Evolutionary conservation across 2,329 filamentous ascomycete genomes (phyloP).

Genomic region (Sporothrix dimorphospora): DNA sequence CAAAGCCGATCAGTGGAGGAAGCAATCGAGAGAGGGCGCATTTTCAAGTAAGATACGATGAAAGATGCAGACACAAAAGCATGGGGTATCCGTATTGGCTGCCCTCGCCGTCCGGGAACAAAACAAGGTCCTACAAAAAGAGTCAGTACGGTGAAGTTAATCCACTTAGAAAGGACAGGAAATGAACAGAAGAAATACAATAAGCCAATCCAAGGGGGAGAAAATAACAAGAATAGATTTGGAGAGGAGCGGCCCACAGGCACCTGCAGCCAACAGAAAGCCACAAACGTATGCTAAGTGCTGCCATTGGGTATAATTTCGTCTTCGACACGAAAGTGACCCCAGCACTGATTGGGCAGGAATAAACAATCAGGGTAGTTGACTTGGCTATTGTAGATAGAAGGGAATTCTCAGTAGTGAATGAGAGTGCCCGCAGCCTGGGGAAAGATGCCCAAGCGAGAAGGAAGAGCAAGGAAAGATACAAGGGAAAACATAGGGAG

Average conservation of each 20-base stretch:
- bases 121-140: neutral
- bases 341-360: conserved; percentile 44
- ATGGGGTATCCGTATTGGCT: neutral
- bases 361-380: neutral
- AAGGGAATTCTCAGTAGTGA: neutral
- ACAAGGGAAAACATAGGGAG: neutral
- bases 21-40: conserved; percentile 19
- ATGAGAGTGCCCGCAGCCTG: neutral
- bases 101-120: conserved; percentile 9
- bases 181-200: neutral
- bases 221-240: conserved; percentile 21
- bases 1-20: conserved; percentile 33
- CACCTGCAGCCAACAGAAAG: conserved; percentile 39
- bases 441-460: neutral
- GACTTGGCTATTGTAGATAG: neutral
- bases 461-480: neutral
- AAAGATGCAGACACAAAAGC: neutral
- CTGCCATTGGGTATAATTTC: conserved; percentile 46
- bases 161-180: conserved; percentile 11
- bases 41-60: neutral
- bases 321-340: conserved; percentile 38
- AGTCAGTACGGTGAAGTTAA: neutral
- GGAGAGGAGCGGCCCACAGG: conserved; percentile 19
- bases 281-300: conserved; percentile 35
- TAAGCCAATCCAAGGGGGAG: conserved; percentile 20